Base-by-base conservation (phyloP, 305 asterid genomes). In the Withania somnifera region DNA sequence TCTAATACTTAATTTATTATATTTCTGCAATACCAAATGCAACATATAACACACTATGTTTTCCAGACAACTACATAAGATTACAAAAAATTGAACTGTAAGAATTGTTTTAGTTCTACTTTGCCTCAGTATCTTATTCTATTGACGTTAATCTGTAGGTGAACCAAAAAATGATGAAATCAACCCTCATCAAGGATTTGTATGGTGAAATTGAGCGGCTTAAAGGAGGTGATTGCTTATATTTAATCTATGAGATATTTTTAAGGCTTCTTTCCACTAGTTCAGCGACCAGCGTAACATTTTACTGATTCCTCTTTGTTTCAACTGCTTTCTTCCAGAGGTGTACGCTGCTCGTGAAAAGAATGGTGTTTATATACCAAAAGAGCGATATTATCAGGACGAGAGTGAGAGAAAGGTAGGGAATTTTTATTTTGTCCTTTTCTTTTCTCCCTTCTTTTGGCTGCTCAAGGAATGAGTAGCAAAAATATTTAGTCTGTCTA, bases 131-230 rank as follows among this genome's bases (percentile, higher is more conserved):
- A 67, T 30, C 28, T 52, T 50, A 50, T 67, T 81, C 57, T 34
- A 76, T 87, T 83, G 80, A 91, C 92, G 97, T 91, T 78, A 90
- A 92, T 87, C 92, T 87, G 82, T 86, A 90, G 82, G 89, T 90
- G 92, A 90, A 89, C 51, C 89, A 87, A 66, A 87, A 87, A 77
- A 87, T 87, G 89, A 88, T 88, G 97, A 93, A 93, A 88, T 86
- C 98, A 45, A 91, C 98, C 47, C 89, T 93, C 40, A 93, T 92
- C 71, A 93, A 93, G 86, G 98, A 92, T 83, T 95, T 93, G 50
- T 92, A 93, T 30, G 97, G 96, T 77, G 98, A 93, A 89, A 93
- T 93, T 85, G 98, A 93, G 52, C 87, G 96, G 81, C 97, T 93
- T 50, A 93, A 93, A 87, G 85, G 92, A 84, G 98, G 98, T 91